Evolutionary conservation across 1,139 yeast species (phyloP).

Genomic region (Blastobotrys serpentis): DNA sequence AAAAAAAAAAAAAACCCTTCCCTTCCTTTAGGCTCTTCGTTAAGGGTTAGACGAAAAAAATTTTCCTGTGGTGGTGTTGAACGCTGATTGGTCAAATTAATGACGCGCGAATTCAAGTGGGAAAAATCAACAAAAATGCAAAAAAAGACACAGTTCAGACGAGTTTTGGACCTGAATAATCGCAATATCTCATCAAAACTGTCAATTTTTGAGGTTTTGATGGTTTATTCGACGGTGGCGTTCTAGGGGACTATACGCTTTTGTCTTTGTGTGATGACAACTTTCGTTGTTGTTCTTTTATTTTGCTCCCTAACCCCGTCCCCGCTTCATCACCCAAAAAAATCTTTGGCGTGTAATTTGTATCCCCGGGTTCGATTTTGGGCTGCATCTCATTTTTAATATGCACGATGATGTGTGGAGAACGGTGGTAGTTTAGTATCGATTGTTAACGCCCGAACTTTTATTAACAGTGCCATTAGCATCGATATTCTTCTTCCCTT

Average conservation of each 20-base stretch:
- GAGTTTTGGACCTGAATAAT: slow-evolving; percentile 2
- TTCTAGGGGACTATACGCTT: slow-evolving; percentile 1
- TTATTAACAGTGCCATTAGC: no score
- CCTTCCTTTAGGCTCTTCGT: background rate
- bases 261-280: slow-evolving; percentile 3
- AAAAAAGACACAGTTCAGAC: background rate
- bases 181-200: slow-evolving; percentile 1
- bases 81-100: slow-evolving; percentile 5
- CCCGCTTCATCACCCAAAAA: background rate
- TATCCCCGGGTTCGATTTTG: slow-evolving; percentile 7
- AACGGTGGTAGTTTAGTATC: no score
- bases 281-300: background rate
- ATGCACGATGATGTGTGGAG: background rate
- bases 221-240: slow-evolving; percentile 10
- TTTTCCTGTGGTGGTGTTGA: slow-evolving; percentile 2
- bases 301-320: background rate
- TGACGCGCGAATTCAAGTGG: slow-evolving; percentile 1
- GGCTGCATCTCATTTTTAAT: slow-evolving; percentile 1
- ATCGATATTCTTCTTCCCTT: no score
- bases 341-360: slow-evolving; percentile 2
- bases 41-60: slow-evolving; percentile 4
- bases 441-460: no score
- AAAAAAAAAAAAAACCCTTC: no score
- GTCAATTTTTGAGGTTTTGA: slow-evolving; percentile 3
- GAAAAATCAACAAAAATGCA: background rate